Evolutionary conservation across 176 grass and related monocot genomes (phyloP), one percentile per base, ranked within the genome.

Genomic region (Avena eriantha): DNA sequence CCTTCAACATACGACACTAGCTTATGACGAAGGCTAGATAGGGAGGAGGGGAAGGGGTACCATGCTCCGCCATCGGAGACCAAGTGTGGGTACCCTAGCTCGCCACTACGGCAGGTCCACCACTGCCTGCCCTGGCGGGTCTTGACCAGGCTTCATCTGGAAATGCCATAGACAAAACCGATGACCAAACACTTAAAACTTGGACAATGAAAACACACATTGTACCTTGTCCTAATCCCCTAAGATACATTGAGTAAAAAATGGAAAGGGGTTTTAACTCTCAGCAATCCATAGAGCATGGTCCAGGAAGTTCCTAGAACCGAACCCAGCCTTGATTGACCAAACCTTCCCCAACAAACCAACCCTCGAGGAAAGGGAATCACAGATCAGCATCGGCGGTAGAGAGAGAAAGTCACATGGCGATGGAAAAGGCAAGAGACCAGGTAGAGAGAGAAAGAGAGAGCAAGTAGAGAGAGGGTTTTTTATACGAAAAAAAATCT

Each of bases 291-390:
- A 14, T 64, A 2, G 0, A 29, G 23, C n/a, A 33, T 65, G 61
- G 31, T 14, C 60, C 22, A 26, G 26, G 22, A 26, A 13, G 29
- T 29, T 63, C 10, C 56, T n/a, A 58, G 45, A 10, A 16, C 29
- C 29, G 29, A 29, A 29, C 8, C 13, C 8, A 13, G 4, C 10
- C 63, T 35, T 59, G 56, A 17, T 79, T 78, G 73, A 64, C 68
- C 48, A 16, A 36, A 87, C 67, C 80, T 39, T 68, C 35, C 48
- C 47, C 66, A 80, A 80, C 73, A 57, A 87, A 90, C 56, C 18
- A 7, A 16, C 46, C 13, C 53, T 31, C 14, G 6, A 17, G 18
- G 69, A 68, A 82, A 65, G 41, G 17, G 31, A 51, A 73, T 14
- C 63, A 36, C 18, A 70, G 51, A 80, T 83, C 80, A 72, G 4